These are phyloP conservation scores for Phytophthora sp. DNA, from an alignment of 352 stramenopile species.

Conservation along the genomic window DNA sequence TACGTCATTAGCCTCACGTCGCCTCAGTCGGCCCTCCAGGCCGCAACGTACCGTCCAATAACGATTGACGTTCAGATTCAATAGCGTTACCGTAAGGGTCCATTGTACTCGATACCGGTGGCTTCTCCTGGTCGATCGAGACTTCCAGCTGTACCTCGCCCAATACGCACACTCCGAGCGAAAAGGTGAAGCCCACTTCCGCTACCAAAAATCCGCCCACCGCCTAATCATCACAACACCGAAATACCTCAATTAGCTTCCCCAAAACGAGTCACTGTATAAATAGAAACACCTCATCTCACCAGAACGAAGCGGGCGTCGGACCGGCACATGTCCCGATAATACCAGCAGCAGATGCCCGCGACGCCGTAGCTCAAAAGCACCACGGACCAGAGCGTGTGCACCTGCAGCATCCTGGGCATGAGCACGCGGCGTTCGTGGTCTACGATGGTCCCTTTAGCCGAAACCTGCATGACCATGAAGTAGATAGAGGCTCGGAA, in stretches of 20 bases:
- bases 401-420: constrained; percentile 79
- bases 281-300: constrained; percentile 27
- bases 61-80: constrained; percentile 76
- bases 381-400: constrained; percentile 75
- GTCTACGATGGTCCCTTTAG: constrained; percentile 86
- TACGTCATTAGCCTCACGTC: constrained; percentile 4
- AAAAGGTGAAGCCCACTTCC: constrained; percentile 77
- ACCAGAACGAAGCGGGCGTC: constrained; percentile 84
- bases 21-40: neutral
- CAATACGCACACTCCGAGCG: constrained; percentile 76
- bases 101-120: constrained; percentile 21
- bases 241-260: constrained; percentile 23
- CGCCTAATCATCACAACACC: constrained; percentile 35
- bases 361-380: constrained; percentile 64
- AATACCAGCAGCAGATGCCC: constrained; percentile 76
- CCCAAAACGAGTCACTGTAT: constrained; percentile 9
- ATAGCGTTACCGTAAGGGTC: constrained; percentile 73
- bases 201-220: constrained; percentile 63
- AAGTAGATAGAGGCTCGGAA: constrained; percentile 89
- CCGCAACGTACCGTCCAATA: constrained; percentile 71
- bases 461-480: constrained; percentile 86
- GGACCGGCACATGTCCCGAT: constrained; percentile 67
- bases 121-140: constrained; percentile 36
- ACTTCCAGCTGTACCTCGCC: constrained; percentile 46
- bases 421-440: constrained; percentile 89